Base-by-base conservation (phyloP, 129 eudicot genomes). In the Centrapalus pauciflorus region DNA sequence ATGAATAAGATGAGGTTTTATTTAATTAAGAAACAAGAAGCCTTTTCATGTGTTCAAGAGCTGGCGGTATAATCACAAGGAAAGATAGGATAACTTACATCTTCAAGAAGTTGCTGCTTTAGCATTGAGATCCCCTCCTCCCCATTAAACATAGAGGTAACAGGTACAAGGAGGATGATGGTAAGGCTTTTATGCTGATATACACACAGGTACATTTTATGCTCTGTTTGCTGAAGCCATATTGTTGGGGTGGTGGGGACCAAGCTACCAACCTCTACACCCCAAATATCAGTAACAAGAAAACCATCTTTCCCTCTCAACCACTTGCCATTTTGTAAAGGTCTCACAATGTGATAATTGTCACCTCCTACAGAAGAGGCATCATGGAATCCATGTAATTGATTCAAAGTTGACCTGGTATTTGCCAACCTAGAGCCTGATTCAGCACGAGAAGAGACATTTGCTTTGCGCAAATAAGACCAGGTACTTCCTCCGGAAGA, bases 271-370 rank as follows among this genome's bases (percentile, higher is more conserved):
- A 69, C 84, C 37, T 84, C 95, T 68, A 83, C 73, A 61, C 84
- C 92, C 95, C 93, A 80, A 45, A 66, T 75, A 76, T 94, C 83
- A 45, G 93, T 80, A 41, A 78, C 85, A 43, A 94, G 97, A 76
- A 94, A 94, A 16, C 99, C 99, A 75, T 86, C 97, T 72, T 94
- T 94, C 72, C 99, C 99, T 70, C 79, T 94, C 19, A 90, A 81
- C 99, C 99, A 94, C 67, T 86, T 89, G 68, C 76, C 81, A 73
- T 68, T 77, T 77, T 84, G 93, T 61, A 89, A 78, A n/a, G 99
- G 97, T 78, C 95, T 85, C 71, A 81, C 64, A 11, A 83, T 49
- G 23, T 76, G 80, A 63, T 77, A 71, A 56, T 69, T 83, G 38
- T 66, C 77, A 75, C 72, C 78, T 75, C 88, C 80, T 62, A 34